Evolutionary conservation across 2,329 filamentous ascomycete species (phyloP).

Genomic region (Raffaelea deltoideospora): DNA sequence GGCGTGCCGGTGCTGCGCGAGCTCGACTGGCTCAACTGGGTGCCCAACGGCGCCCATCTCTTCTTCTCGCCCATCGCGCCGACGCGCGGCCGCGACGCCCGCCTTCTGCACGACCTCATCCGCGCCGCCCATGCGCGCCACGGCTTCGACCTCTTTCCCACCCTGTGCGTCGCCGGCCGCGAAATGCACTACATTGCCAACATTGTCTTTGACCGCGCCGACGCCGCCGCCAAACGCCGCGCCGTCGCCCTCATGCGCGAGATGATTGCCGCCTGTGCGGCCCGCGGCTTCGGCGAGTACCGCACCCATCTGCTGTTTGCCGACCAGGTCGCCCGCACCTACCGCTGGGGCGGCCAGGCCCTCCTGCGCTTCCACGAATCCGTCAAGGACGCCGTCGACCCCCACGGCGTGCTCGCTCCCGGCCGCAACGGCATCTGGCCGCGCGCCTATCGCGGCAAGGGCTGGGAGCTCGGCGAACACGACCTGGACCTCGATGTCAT

Average conservation of each 20-base stretch:
- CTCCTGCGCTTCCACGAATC: constrained; percentile 21
- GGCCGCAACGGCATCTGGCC: constrained; percentile 32
- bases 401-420: constrained; percentile 28
- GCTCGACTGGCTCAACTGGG: constrained; percentile 29
- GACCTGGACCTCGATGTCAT: background rate
- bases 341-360: constrained; percentile 21
- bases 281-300: constrained; percentile 23
- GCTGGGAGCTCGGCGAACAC: background rate
- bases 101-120: constrained; percentile 25
- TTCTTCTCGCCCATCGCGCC: constrained; percentile 37
- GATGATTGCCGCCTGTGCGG: constrained; percentile 19
- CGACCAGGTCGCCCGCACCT: constrained; percentile 23
- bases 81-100: constrained; percentile 30
- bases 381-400: constrained; percentile 23
- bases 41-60: constrained; percentile 34
- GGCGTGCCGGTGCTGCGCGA: constrained; percentile 21
- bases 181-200: constrained; percentile 41
- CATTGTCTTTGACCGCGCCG: constrained; percentile 25
- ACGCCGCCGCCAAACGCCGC: constrained; percentile 15
- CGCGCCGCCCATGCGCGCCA: constrained; percentile 20
- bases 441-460: background rate
- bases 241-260: constrained; percentile 17
- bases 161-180: constrained; percentile 32
- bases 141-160: constrained; percentile 34
- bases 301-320: constrained; percentile 23